Conservation (phyloP, 192 early-diverging fungal genomes). For the Umbelopsis vinacea region DNA sequence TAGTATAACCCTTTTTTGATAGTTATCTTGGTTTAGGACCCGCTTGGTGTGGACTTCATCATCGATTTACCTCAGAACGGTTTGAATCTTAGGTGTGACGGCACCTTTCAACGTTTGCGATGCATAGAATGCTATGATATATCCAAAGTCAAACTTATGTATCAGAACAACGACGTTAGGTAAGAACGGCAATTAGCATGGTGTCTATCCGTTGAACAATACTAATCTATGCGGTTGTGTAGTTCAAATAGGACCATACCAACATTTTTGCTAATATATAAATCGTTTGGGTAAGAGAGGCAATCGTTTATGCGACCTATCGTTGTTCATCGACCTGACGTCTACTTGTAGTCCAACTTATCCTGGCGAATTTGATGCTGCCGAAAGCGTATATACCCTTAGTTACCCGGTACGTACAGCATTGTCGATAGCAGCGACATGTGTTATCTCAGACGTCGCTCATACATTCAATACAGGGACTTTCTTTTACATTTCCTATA, state of each 20-base stretch:
- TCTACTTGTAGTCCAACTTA: conserved; percentile 51
- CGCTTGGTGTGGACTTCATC: conserved; percentile 48
- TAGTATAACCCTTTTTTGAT: too few relatives aligned
- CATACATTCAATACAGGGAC: conserved; percentile 45
- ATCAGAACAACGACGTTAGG: conserved; percentile 64
- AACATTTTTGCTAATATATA: conserved; percentile 70
- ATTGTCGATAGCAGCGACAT: neutral
- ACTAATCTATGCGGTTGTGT: neutral
- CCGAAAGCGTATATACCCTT: conserved; percentile 59
- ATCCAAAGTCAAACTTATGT: conserved; percentile 52
- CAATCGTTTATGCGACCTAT: conserved; percentile 32
- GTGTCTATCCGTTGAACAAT: neutral
- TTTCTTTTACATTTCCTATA: conserved; percentile 75
- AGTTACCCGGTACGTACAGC: conserved; percentile 68
- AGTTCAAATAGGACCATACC: conserved; percentile 66
- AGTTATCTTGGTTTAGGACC: conserved; percentile 35
- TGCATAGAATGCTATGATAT: conserved; percentile 70
- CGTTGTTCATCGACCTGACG: neutral
- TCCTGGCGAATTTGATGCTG: conserved; percentile 63
- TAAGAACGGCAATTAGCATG: conserved; percentile 18
- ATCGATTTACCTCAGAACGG: conserved; percentile 49
- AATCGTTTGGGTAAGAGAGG: conserved; percentile 65
- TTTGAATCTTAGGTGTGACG: conserved; percentile 64
- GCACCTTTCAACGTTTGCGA: conserved; percentile 58
- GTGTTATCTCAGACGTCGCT: neutral